phyloP scores from a whole-genome alignment of 257 asterid species.

The Nicotiana paniculata region DNA sequence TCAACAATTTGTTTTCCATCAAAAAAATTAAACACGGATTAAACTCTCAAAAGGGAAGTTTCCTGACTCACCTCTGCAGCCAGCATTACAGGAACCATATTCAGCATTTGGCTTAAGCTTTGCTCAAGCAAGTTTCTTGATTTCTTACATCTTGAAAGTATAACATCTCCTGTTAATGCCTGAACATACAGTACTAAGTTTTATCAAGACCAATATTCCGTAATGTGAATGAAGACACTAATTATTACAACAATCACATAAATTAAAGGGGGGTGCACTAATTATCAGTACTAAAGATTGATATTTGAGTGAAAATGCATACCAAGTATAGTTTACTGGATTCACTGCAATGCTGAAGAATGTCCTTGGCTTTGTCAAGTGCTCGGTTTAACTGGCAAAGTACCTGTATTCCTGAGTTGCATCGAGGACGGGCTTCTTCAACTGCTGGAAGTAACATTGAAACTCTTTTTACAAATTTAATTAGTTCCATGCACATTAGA shows the following conservation, averaged over 20 bases:
- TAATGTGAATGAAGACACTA: not conserved
- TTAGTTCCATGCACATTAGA: slow-evolving; percentile 61
- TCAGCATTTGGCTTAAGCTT: slow-evolving; percentile 60
- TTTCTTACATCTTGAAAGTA: slow-evolving; percentile 63
- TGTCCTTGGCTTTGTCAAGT: slow-evolving; percentile 53
- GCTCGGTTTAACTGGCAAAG: slow-evolving; percentile 62
- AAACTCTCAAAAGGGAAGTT: not conserved
- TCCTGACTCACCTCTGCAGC: slow-evolving; percentile 52
- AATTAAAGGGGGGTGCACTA: not conserved
- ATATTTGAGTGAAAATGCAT: slow-evolving; percentile 9
- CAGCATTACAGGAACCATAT: slow-evolving; percentile 65
- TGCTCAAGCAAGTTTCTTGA: slow-evolving; percentile 53
- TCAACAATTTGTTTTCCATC: not conserved
- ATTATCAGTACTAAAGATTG: too few relatives aligned
- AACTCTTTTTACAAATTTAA: slow-evolving; percentile 32
- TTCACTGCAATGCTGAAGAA: slow-evolving; percentile 62
- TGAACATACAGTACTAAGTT: slow-evolving; percentile 21
- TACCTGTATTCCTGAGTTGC: slow-evolving; percentile 73
- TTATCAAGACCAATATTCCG: not conserved
- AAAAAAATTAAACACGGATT: not conserved
- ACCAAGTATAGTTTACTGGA: slow-evolving; percentile 93
- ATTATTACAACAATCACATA: not conserved
- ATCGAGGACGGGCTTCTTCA: slow-evolving; percentile 79
- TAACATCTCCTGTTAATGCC: slow-evolving; percentile 84
- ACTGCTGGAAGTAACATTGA: slow-evolving; percentile 47